Conservation (phyloP, 1,284 basidiomycete species). For the Cutaneotrichosporon spelunceum region DNA sequence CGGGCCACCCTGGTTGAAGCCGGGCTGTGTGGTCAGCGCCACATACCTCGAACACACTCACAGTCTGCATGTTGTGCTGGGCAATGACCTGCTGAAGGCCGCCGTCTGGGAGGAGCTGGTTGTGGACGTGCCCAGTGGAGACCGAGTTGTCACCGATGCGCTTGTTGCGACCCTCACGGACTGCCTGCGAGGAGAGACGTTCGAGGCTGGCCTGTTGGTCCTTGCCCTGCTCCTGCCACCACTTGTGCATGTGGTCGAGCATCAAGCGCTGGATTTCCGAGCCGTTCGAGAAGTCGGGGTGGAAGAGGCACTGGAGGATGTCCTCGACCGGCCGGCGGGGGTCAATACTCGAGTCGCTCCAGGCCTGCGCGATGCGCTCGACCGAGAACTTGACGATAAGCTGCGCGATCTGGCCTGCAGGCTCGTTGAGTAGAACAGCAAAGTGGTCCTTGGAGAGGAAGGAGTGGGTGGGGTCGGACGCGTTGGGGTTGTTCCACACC, state of each 20-base stretch:
- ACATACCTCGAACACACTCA: constrained; percentile 22
- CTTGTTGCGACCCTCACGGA: constrained; percentile 70
- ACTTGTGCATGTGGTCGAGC: constrained; percentile 55
- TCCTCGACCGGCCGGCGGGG: constrained; percentile 64
- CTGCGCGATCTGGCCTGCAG: constrained; percentile 70
- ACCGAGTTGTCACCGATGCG: constrained; percentile 54
- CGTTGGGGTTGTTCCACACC: constrained; percentile 72
- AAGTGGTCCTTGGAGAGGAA: constrained; percentile 52
- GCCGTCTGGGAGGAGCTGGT: constrained; percentile 40
- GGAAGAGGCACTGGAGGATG: constrained; percentile 74
- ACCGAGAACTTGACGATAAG: constrained; percentile 59
- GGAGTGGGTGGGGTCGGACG: constrained; percentile 75
- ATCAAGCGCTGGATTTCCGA: constrained; percentile 74
- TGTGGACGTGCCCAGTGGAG: constrained; percentile 46
- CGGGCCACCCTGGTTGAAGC: not conserved
- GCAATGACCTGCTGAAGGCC: constrained; percentile 50
- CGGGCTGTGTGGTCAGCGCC: not conserved
- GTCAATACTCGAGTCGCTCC: constrained; percentile 69
- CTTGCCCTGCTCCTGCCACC: constrained; percentile 60
- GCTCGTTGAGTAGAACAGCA: constrained; percentile 54
- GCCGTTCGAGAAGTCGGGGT: constrained; percentile 74
- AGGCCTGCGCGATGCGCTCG: constrained; percentile 67
- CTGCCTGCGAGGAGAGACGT: constrained; percentile 64
- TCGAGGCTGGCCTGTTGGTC: constrained; percentile 59
- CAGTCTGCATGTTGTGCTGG: constrained; percentile 50